Conservation (phyloP, 1,284 basidiomycete species). For the Rhodotorula sp. region DNA sequence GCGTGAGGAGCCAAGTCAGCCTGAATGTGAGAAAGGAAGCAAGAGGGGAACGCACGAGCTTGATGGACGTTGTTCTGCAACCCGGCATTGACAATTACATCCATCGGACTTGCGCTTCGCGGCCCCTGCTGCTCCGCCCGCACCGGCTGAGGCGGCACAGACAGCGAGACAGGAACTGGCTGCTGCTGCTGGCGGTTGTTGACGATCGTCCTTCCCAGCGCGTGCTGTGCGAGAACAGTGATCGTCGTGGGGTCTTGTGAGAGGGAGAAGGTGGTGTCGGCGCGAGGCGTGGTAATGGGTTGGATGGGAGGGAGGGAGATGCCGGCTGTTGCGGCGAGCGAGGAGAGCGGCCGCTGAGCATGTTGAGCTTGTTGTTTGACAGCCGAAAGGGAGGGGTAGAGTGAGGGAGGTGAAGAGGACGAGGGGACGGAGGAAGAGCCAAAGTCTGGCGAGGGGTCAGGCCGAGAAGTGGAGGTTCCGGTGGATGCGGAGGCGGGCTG, state of each 20-base stretch:
- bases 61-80: slow-evolving; percentile 10
- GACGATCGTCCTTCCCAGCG: not conserved
- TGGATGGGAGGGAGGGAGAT: slow-evolving; percentile 8
- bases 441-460: not conserved
- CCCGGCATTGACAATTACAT: slow-evolving; percentile 35
- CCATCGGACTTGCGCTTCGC: slow-evolving; percentile 4
- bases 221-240: not conserved
- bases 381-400: too few relatives aligned
- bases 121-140: too few relatives aligned
- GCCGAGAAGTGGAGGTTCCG: not conserved
- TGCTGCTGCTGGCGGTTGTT: not conserved
- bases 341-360: not conserved
- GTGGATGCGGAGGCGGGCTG: not conserved
- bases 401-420: not conserved
- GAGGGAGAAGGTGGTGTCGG: not conserved
- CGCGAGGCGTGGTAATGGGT: not conserved
- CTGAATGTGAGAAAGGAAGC: too few relatives aligned
- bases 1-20: too few relatives aligned
- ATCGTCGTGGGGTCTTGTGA: not conserved
- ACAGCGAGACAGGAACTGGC: not conserved
- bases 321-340: slow-evolving; percentile 15
- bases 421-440: not conserved
- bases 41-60: slow-evolving; percentile 7
- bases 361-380: not conserved
- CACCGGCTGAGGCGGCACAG: not conserved